phyloP scores from a whole-genome alignment of 2,329 filamentous ascomycete genomes.

The Diaporthe vexans region DNA sequence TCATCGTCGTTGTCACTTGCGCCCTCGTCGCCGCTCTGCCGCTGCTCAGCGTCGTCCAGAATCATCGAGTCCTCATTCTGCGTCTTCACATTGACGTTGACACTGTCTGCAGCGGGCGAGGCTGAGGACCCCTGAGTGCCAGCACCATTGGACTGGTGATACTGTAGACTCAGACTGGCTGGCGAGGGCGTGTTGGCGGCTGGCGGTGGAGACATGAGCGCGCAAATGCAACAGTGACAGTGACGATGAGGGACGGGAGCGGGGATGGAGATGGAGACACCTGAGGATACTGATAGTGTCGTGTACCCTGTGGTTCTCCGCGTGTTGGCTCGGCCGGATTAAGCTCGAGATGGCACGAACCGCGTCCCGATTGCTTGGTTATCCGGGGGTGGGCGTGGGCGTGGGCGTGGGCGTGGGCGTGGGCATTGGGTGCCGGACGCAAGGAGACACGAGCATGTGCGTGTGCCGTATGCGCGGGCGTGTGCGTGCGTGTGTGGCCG shows the following conservation, averaged over 20 bases:
- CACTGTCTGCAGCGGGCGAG: conserved; percentile 35
- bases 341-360: conserved; percentile 32
- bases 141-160: conserved; percentile 17
- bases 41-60: conserved; percentile 36
- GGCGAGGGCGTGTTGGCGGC: conserved; percentile 25
- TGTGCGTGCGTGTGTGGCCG: neutral
- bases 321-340: conserved; percentile 26
- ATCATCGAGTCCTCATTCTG: conserved; percentile 35
- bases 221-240: conserved; percentile 17
- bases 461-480: conserved; percentile 5
- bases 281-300: neutral
- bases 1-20: conserved; percentile 62
- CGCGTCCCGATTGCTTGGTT: conserved; percentile 33
- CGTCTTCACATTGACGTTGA: conserved; percentile 37
- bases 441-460: neutral
- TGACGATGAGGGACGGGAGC: neutral
- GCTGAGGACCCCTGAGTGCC: conserved; percentile 29
- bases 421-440: neutral
- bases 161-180: conserved; percentile 23
- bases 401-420: neutral
- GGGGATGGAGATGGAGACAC: conserved; percentile 18
- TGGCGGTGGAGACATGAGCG: conserved; percentile 32
- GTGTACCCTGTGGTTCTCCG: neutral
- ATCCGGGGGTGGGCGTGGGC: conserved; percentile 14
- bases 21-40: conserved; percentile 50